Base-by-base conservation (phyloP, 2,329 filamentous ascomycete species). In the Botryotinia convoluta region DNA sequence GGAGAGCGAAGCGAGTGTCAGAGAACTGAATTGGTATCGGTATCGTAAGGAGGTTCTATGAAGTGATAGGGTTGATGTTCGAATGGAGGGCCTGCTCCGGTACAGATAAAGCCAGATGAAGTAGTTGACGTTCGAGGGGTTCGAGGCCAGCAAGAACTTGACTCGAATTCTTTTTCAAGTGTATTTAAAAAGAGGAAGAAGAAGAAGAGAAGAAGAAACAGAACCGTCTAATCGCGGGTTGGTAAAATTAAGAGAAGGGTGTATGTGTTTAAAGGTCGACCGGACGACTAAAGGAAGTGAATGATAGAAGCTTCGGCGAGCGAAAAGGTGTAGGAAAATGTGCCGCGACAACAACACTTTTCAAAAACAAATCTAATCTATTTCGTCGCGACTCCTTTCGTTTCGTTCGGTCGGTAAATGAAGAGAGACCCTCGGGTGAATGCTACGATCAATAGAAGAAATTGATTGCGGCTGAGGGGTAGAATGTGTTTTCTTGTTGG, bases 131-230 rank as follows among this genome's bases (percentile, higher is more conserved):
- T 79, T 78, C 78, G 78, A 80, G 78, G 51, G 78, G 79, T 79
- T 80, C 79, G 79, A 80, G 79, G 74, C 79, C 79, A 81, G 79
- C 79, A 78, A 77, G 78, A 80, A 80, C 79, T 79, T 78, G 77
- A 73, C 48, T 60, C 29, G 60, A 73, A 54, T 29, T 54, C 48
- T 32, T 18, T 29, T 48, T 26, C 18, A 61, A 35, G 69, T 61
- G 35, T 42, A 35, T 48, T 29, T 22, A 45, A 29, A 37, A 39
- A 42, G 45, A 44, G 22, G 44, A 63, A 35, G 69, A 48, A 29
- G 67, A 20, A 68, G 35, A 35, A 60, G 39, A 32, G 20, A 44
- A 59, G 45, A 60, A 68, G 48, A 44, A 65, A 48, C 42, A 9
- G n/a, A 51, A 39, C 68, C 51, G 68, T 44, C 37, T 61, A 35